phyloP scores from a whole-genome alignment of 2,329 filamentous ascomycete genomes.

The Lecanoromycetidae sp. region DNA sequence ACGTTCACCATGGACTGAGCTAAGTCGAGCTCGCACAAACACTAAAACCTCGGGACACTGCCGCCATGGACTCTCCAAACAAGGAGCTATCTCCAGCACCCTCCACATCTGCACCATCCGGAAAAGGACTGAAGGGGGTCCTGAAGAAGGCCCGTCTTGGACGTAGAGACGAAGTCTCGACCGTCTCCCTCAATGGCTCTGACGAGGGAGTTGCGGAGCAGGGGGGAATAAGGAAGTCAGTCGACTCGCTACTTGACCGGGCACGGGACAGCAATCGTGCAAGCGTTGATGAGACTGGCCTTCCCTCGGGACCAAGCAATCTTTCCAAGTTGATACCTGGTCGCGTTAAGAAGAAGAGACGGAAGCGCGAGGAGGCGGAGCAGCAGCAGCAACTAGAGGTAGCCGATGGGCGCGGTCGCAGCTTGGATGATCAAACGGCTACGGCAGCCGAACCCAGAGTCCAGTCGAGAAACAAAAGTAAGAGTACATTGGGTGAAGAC shows the following conservation, averaged over 20 bases:
- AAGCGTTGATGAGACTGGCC: conserved; percentile 15
- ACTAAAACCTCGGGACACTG: too few species aligned
- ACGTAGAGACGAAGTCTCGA: conserved; percentile 13
- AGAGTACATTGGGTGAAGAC: conserved; percentile 15
- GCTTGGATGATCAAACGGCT: conserved; percentile 15
- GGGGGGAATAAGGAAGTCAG: conserved; percentile 12
- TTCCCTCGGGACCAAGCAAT: conserved; percentile 11
- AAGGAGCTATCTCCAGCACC: conserved; percentile 16
- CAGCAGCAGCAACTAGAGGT: conserved; percentile 12
- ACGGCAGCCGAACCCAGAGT: conserved; percentile 6
- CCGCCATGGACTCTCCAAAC: conserved; percentile 11
- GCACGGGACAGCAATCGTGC: conserved; percentile 11
- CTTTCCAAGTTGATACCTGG: conserved; percentile 18
- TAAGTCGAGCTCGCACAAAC: too few species aligned
- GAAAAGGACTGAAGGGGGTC: conserved; percentile 16
- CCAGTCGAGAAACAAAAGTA: conserved; percentile 8
- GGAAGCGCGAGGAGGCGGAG: conserved; percentile 14
- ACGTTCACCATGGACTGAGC: too few species aligned
- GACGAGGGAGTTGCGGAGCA: conserved; percentile 17
- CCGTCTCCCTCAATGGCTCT: conserved; percentile 13
- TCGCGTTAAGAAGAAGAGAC: conserved; percentile 16
- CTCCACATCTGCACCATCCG: conserved; percentile 5
- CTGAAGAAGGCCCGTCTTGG: conserved; percentile 16
- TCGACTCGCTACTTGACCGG: conserved; percentile 15
- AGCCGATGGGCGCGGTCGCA: conserved; percentile 15